Base-by-base conservation (phyloP, 768 basidiomycete species). In the Cystofilobasidium ferigula region DNA sequence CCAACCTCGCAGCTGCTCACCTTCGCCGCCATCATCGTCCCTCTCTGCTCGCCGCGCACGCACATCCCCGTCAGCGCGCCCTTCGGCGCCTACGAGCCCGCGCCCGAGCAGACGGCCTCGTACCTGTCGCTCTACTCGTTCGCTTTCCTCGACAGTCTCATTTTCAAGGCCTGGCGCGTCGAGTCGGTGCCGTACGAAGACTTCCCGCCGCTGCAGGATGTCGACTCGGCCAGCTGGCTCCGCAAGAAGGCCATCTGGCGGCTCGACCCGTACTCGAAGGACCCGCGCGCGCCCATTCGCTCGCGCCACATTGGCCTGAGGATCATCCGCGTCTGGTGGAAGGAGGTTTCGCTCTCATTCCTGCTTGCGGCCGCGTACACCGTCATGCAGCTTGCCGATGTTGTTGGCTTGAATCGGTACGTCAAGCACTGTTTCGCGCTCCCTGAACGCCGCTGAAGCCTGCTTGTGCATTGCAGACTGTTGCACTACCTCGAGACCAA, bases 401-500 rank as follows among this genome's bases (percentile, higher is more conserved):
- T 53, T 0, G 38, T 58, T 9, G 67, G 67, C 48, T 61, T 68
- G 42, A 68, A 68, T 47, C 2, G 67, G 51, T n/a, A 14, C 14
- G 14, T 14, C 4, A 18, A 14, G 13, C 10, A 6, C 40, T 9
- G 40, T 14, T 42, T 18, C n/a, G n/a, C n/a, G n/a, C n/a, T n/a
- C n/a, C n/a, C n/a, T n/a, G n/a, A n/a, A n/a, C n/a, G 40, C 40
- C 16, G 40, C 7, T 42, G 10, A 42, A 6, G 14, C 14, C 7
- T 42, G 7, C 40, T 9, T 10, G 14, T 42, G 14, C 10, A 3
- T 6, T 18, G 5, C 13, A 42, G 40, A 47, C 61, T 68, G 6
- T 24, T 43, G 42, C 71, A 64, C 32, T 76, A 86, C 71, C 74
- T 88, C n/a, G 85, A 86, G 74, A 79, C 74, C 2, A 74, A 77